phyloP scores from a whole-genome alignment of 768 basidiomycete genomes.

The Lactarius trivialis region DNA sequence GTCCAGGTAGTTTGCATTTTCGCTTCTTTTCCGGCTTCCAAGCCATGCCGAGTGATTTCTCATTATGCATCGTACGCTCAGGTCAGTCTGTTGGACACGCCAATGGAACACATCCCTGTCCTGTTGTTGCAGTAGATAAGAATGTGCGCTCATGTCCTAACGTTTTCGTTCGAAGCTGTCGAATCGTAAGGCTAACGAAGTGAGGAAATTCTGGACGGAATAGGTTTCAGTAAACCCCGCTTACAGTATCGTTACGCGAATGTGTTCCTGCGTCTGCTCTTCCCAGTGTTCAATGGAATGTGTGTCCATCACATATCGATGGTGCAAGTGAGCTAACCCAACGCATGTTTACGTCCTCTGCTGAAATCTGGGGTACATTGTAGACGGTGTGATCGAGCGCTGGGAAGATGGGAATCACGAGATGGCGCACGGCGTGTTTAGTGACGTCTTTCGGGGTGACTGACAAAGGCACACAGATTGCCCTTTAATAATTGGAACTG shows the following conservation, averaged over 20 bases:
- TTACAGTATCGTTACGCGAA: background rate
- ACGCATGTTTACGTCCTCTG: background rate
- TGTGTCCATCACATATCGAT: background rate
- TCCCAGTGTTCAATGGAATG: background rate
- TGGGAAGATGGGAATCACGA: background rate
- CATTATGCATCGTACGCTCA: background rate
- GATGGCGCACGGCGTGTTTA: background rate
- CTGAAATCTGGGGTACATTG: background rate
- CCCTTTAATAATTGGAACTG: background rate
- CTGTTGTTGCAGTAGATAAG: background rate
- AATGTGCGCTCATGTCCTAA: background rate
- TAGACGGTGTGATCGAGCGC: constrained; percentile 2
- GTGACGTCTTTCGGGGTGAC: background rate
- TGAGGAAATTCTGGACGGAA: background rate
- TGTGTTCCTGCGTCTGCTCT: background rate
- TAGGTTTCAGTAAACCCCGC: background rate
- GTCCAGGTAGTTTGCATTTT: background rate
- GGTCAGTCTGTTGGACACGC: background rate
- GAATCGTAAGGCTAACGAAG: background rate
- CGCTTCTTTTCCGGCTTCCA: background rate
- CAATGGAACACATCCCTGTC: background rate
- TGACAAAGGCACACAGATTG: background rate
- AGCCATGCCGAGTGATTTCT: background rate
- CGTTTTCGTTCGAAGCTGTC: background rate
- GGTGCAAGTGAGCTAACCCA: background rate